These are phyloP conservation scores for Pterocarpus macrocarpus DNA, from an alignment of 306 rosid genomes.

Conservation along the genomic window DNA sequence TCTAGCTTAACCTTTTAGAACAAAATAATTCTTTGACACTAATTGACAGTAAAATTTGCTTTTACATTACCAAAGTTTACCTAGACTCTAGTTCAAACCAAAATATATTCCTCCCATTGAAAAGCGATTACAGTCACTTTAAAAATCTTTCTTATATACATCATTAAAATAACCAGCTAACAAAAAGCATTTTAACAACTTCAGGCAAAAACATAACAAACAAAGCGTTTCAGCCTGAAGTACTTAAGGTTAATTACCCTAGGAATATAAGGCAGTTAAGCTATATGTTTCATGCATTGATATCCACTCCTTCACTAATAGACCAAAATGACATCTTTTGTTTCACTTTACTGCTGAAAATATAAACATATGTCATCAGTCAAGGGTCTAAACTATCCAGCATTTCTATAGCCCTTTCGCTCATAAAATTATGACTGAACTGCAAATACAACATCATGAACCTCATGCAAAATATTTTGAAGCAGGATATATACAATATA, in stretches of 20 bases:
- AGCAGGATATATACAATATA: neutral
- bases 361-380: neutral
- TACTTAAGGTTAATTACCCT: neutral
- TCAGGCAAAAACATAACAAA: neutral
- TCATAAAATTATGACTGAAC: neutral
- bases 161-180: neutral
- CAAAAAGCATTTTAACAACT: neutral
- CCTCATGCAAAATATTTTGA: neutral
- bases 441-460: neutral
- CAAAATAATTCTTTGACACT: neutral
- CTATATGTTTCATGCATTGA: neutral
- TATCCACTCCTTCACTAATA: neutral
- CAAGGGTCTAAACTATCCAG: neutral
- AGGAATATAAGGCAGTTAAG: neutral
- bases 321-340: neutral
- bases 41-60: neutral
- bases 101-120: neutral
- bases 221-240: neutral
- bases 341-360: neutral
- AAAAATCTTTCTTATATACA: neutral
- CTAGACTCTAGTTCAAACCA: neutral
- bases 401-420: neutral
- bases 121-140: neutral
- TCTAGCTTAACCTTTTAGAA: neutral
- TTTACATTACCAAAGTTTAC: conserved; percentile 6